These are phyloP conservation scores for Rhododendron ferrugineum DNA, from an alignment of 148 eudicot species.

Conservation along the genomic window DNA sequence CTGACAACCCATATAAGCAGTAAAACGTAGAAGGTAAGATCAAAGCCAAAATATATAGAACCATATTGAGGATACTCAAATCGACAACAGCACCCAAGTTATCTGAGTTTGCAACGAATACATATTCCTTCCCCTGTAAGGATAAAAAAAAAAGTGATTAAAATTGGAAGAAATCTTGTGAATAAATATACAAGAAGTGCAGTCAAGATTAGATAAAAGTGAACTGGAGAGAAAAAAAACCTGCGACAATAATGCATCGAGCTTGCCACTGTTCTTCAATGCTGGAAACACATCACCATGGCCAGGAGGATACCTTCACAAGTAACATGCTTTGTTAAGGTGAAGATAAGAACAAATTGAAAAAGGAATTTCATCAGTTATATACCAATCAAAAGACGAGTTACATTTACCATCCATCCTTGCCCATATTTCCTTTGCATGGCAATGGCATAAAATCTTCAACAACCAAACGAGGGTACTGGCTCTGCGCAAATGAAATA, in stretches of 20 bases:
- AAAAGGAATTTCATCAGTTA: not conserved
- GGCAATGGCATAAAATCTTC: slow-evolving; percentile 81
- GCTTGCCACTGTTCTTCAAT: slow-evolving; percentile 92
- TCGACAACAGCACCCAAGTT: slow-evolving; percentile 97
- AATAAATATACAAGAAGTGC: not conserved
- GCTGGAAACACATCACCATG: slow-evolving; percentile 97
- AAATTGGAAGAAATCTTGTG: not conserved
- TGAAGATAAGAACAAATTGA: not conserved
- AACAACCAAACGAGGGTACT: slow-evolving; percentile 84
- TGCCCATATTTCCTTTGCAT: slow-evolving; percentile 66
- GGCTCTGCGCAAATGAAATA: slow-evolving; percentile 46
- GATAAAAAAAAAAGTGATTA: not conserved
- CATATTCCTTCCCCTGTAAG: slow-evolving; percentile 91
- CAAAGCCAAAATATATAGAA: not conserved
- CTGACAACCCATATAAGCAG: not conserved
- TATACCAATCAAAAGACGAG: not conserved
- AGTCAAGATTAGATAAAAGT: not conserved
- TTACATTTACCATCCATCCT: slow-evolving; percentile 80
- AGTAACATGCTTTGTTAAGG: slow-evolving; percentile 10
- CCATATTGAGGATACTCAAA: slow-evolving; percentile 78
- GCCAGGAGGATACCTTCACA: slow-evolving; percentile 95
- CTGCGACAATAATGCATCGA: slow-evolving; percentile 82
- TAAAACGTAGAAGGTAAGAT: not conserved
- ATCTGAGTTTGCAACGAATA: slow-evolving; percentile 92
- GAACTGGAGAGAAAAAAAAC: slow-evolving; percentile 23